Evolutionary conservation across 495 filamentous ascomycete genomes (phyloP).

Genomic region (Penicillium daleae): DNA sequence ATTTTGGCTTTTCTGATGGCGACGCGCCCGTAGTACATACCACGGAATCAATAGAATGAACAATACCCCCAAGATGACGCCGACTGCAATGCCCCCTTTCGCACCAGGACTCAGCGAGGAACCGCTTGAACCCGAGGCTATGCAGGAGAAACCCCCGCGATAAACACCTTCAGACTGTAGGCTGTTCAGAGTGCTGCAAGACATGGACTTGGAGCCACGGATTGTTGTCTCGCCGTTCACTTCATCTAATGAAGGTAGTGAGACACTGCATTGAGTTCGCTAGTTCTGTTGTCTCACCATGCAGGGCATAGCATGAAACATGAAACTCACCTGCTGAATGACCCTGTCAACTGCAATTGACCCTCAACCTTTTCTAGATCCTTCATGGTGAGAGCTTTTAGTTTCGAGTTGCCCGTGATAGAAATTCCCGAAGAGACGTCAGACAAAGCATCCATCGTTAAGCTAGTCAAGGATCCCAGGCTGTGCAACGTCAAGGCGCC

Average conservation of each 20-base stretch:
- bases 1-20: slow-evolving; percentile 14
- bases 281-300: neutral
- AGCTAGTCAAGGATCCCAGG: slow-evolving; percentile 21
- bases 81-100: slow-evolving; percentile 39
- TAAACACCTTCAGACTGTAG: slow-evolving; percentile 25
- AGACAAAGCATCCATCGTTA: slow-evolving; percentile 25
- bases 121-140: slow-evolving; percentile 2
- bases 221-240: slow-evolving; percentile 33
- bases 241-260: slow-evolving; percentile 29
- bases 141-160: slow-evolving; percentile 28
- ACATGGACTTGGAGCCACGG: slow-evolving; percentile 24
- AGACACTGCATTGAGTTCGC: slow-evolving; percentile 24
- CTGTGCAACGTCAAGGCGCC: slow-evolving; percentile 30
- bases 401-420: slow-evolving; percentile 28
- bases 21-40: slow-evolving; percentile 25
- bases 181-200: slow-evolving; percentile 27
- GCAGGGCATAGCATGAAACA: neutral
- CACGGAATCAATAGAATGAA: slow-evolving; percentile 32
- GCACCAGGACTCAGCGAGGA: slow-evolving; percentile 30
- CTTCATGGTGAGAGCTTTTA: slow-evolving; percentile 27
- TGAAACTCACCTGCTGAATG: slow-evolving; percentile 30
- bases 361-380: slow-evolving; percentile 35
- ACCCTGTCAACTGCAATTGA: slow-evolving; percentile 28
- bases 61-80: slow-evolving; percentile 32
- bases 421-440: slow-evolving; percentile 24